Conservation (phyloP, 2,329 filamentous ascomycete genomes). For the Chlorencoelia australis region DNA sequence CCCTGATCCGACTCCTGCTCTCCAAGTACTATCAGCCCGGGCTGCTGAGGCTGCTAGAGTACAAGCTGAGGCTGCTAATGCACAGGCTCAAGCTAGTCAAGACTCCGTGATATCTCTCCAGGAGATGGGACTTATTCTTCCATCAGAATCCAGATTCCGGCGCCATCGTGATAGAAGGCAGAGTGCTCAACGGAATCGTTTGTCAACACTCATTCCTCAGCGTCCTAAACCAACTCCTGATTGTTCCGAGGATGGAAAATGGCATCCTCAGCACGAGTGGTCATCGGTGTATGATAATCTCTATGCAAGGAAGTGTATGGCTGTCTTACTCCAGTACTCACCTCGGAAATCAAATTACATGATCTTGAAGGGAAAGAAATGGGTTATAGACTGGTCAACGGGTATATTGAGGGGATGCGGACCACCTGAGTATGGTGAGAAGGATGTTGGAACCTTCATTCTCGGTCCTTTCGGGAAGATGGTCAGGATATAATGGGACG, state of each 20-base stretch:
- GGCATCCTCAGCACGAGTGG: constrained; percentile 46
- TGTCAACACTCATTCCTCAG: not conserved
- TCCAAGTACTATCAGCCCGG: too few relatives aligned
- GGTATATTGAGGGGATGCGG: constrained; percentile 43
- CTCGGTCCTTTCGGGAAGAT: constrained; percentile 1
- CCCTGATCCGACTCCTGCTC: too few relatives aligned
- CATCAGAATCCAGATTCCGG: too few relatives aligned
- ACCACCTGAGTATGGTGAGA: constrained; percentile 43
- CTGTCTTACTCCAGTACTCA: constrained; percentile 45
- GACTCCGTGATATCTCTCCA: constrained; percentile 2
- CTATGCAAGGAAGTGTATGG: constrained; percentile 50
- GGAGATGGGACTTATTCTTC: constrained; percentile 2
- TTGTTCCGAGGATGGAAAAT: constrained; percentile 36
- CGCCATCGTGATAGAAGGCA: too few relatives aligned
- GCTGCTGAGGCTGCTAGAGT: too few relatives aligned
- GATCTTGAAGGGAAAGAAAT: constrained; percentile 45
- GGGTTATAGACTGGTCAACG: constrained; percentile 49
- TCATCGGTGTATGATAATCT: constrained; percentile 45
- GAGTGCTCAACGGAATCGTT: too few relatives aligned
- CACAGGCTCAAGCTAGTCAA: too few relatives aligned
- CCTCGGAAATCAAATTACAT: constrained; percentile 49
- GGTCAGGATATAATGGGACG: too few relatives aligned
- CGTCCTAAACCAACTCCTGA: constrained; percentile 1
- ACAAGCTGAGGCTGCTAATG: too few relatives aligned
- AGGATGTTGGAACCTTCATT: constrained; percentile 5